Base-by-base conservation (phyloP, 148 eudicot species). In the Limonium bicolor region DNA sequence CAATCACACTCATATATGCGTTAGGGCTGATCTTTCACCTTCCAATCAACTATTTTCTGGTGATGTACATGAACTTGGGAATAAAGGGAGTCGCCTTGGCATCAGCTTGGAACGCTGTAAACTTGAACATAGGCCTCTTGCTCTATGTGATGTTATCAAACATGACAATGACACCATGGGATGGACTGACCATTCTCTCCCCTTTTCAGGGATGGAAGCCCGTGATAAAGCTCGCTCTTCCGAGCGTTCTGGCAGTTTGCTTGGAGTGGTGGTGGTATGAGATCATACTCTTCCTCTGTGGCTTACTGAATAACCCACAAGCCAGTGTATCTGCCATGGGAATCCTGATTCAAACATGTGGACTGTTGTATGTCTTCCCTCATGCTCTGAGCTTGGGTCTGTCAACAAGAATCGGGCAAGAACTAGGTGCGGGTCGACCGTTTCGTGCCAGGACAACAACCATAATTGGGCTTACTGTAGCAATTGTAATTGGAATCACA, bases 211-310 rank as follows among this genome's bases (percentile, higher is more conserved):
- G 93, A 0, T 90, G 97, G 97, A 50, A 60, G 32, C 65, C 69
- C 0, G 52, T 90, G 46, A 59, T 90, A 4, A 49, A 69, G 30
- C 43, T 90, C 2, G 87, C 94, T 0, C 9, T 83, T 5, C 97
- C 97, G 0, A 80, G 93, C 38, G 54, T 72, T 0, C 57, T 66
- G 15, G 66, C 86, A 0, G 87, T 80, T 1, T 90, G 97, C 46
- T 55, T 90, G 23, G 97, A 90, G n/a, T 90, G 97, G 97, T 90
- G 97, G 97, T 90, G 92, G 86, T 90, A 84, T 20, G 97, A 90
- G 38, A 80, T 84, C 40, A 73, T 90, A 58, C 38, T 90, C 9
- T 71, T 90, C 46, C 60, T 84, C 1, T 79, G 94, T n/a, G 97
- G 97, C 0, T 57, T 83, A 22, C 35, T 90, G 5, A 36, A 34